phyloP scores from a whole-genome alignment of 2,329 filamentous ascomycete genomes.

The Hypoxylon rubiginosum region DNA sequence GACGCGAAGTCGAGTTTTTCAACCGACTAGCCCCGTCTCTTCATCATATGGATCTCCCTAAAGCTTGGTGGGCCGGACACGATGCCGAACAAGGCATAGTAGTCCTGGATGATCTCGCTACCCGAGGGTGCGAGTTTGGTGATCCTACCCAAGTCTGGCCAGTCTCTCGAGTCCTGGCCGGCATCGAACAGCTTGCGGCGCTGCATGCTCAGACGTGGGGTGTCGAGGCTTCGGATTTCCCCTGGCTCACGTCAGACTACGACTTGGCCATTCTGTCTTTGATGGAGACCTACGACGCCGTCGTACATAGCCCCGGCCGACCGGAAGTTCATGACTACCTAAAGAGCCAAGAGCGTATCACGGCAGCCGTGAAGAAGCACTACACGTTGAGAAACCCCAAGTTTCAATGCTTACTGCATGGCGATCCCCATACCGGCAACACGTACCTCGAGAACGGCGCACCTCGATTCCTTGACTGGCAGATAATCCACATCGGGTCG shows the following conservation, averaged over 20 bases:
- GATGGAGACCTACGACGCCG: slow-evolving; percentile 46
- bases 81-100: slow-evolving; percentile 46
- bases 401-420: slow-evolving; percentile 54
- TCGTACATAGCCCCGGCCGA: slow-evolving; percentile 45
- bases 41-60: slow-evolving; percentile 42
- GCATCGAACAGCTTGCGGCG: slow-evolving; percentile 54
- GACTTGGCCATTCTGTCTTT: slow-evolving; percentile 48
- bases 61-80: slow-evolving; percentile 44
- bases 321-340: slow-evolving; percentile 49
- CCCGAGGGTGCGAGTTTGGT: slow-evolving; percentile 44
- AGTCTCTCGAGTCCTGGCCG: slow-evolving; percentile 41
- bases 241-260: slow-evolving; percentile 51
- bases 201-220: slow-evolving; percentile 52
- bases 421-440: slow-evolving; percentile 55
- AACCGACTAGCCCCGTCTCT: slow-evolving; percentile 45
- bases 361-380: slow-evolving; percentile 51
- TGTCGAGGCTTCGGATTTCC: slow-evolving; percentile 45
- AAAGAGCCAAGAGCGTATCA: slow-evolving; percentile 48
- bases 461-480: slow-evolving; percentile 56
- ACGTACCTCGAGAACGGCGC: slow-evolving; percentile 49
- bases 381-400: slow-evolving; percentile 50
- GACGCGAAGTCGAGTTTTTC: slow-evolving; percentile 49
- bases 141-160: slow-evolving; percentile 43
- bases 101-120: slow-evolving; percentile 47
- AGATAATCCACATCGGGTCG: slow-evolving; percentile 53